Evolutionary conservation across 768 basidiomycete genomes (phyloP).

Genomic region (Erythrobasidium yunnanense): DNA sequence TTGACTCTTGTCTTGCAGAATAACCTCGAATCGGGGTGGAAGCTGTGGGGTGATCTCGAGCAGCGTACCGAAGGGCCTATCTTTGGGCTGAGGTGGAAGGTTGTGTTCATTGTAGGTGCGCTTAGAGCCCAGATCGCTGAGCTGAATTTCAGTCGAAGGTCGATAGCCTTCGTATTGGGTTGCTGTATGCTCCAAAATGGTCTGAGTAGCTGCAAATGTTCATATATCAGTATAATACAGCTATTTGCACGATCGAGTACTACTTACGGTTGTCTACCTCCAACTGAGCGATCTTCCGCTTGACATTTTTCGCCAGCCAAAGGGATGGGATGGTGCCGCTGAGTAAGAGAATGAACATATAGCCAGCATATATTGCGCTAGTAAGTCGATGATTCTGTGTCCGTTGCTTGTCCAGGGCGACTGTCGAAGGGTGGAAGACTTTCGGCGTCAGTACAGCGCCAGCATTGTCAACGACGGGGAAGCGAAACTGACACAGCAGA

Average conservation of each 20-base stretch:
- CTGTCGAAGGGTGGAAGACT: neutral
- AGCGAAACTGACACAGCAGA: neutral
- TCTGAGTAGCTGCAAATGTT: neutral
- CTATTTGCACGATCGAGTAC: neutral
- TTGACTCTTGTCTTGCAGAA: neutral
- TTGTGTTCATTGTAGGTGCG: no score
- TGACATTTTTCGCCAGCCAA: neutral
- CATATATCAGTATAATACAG: neutral
- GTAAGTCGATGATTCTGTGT: neutral
- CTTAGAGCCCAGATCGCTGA: neutral
- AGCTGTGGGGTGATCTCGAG: neutral
- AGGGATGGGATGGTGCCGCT: neutral
- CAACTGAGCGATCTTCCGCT: neutral
- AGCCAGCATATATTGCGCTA: neutral
- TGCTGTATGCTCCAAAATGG: neutral
- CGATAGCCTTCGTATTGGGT: neutral
- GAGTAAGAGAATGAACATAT: neutral
- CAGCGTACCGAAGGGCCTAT: conserved; percentile 4
- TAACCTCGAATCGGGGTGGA: neutral
- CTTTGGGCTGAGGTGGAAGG: conserved; percentile 8
- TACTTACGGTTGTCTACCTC: neutral
- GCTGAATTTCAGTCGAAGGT: neutral
- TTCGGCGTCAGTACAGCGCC: neutral
- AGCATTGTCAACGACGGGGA: neutral
- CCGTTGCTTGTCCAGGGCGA: neutral